A percentile compares a stretch with the other conserved stretches of the same genome.
Conservation (phyloP, 495 filamentous ascomycete species). For the Penicilliopsis zonata region DNA sequence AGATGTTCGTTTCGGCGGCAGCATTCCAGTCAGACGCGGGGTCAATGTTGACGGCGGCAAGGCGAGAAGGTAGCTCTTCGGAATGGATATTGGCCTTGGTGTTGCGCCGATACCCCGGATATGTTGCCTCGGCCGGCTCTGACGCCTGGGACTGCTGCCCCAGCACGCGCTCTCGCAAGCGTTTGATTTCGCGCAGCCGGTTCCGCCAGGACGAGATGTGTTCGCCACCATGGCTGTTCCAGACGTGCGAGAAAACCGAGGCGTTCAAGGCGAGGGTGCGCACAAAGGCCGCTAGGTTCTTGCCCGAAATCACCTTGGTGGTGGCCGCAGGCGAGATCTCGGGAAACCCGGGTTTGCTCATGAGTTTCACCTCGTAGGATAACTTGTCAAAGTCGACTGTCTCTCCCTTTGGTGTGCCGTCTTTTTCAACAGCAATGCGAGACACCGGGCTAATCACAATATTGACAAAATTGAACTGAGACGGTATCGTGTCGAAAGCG, state of each 20-base stretch:
- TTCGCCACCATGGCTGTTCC: slow-evolving; percentile 73
- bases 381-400: slow-evolving; percentile 28
- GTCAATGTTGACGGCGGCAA: slow-evolving; percentile 15
- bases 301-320: slow-evolving; percentile 73
- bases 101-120: slow-evolving; percentile 31
- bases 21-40: slow-evolving; percentile 30
- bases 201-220: slow-evolving; percentile 84
- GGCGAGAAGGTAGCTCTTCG: slow-evolving; percentile 24
- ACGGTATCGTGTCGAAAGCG: slow-evolving; percentile 82
- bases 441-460: slow-evolving; percentile 89
- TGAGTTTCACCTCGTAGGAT: slow-evolving; percentile 75
- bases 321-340: slow-evolving; percentile 80
- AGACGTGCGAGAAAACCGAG: slow-evolving; percentile 83
- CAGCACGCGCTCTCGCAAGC: slow-evolving; percentile 52
- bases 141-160: slow-evolving; percentile 17
- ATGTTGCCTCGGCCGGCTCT: slow-evolving; percentile 24
- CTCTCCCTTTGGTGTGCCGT: slow-evolving; percentile 8
- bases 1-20: slow-evolving; percentile 25
- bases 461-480: slow-evolving; percentile 89
- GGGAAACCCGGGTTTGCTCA: slow-evolving; percentile 75
- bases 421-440: slow-evolving; percentile 26
- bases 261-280: slow-evolving; percentile 88
- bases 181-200: slow-evolving; percentile 71
- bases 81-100: slow-evolving; percentile 34
- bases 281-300: slow-evolving; percentile 71